phyloP scores from a whole-genome alignment of 441 rosid species.

The Populus hybrid region DNA sequence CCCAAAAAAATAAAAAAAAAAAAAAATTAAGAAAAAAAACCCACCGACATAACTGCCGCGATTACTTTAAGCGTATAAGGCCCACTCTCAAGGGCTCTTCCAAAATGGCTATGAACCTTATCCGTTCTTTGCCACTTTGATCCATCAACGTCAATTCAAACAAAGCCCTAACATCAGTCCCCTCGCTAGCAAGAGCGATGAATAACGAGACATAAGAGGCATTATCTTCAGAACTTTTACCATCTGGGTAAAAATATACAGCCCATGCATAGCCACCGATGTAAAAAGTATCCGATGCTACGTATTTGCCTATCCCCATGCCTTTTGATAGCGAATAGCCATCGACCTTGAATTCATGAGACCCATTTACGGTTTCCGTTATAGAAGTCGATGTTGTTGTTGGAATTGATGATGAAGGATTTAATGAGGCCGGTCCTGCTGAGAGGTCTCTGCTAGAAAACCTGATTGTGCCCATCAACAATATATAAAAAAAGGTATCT shows the following conservation, averaged over 20 bases:
- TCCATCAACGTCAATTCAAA: conserved; percentile 63
- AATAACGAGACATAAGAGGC: conserved; percentile 77
- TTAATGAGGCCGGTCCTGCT: conserved; percentile 23
- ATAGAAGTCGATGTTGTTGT: too few relatives aligned
- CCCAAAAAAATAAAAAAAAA: too few relatives aligned
- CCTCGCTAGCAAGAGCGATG: conserved; percentile 92
- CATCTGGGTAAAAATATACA: conserved; percentile 92
- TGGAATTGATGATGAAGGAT: conserved; percentile 23
- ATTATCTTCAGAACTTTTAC: conserved; percentile 89
- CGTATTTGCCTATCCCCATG: conserved; percentile 78
- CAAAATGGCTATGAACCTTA: conserved; percentile 96
- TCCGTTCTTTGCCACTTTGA: conserved; percentile 83
- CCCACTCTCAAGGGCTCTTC: conserved; percentile 86
- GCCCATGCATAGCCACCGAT: conserved; percentile 97
- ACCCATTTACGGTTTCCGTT: conserved; percentile 20
- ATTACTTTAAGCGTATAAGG: conserved; percentile 90
- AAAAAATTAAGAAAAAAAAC: conserved; percentile 19
- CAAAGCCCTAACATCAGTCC: conserved; percentile 46
- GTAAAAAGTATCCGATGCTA: conserved; percentile 72
- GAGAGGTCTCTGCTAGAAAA: conserved; percentile 34
- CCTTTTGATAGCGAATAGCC: conserved; percentile 90
- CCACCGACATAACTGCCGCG: conserved; percentile 99
- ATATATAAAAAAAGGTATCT: not conserved
- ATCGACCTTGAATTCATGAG: conserved; percentile 73
- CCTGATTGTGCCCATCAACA: conserved; percentile 61